phyloP scores from a whole-genome alignment of 352 stramenopile genomes.

The Globisporangium splendens region DNA sequence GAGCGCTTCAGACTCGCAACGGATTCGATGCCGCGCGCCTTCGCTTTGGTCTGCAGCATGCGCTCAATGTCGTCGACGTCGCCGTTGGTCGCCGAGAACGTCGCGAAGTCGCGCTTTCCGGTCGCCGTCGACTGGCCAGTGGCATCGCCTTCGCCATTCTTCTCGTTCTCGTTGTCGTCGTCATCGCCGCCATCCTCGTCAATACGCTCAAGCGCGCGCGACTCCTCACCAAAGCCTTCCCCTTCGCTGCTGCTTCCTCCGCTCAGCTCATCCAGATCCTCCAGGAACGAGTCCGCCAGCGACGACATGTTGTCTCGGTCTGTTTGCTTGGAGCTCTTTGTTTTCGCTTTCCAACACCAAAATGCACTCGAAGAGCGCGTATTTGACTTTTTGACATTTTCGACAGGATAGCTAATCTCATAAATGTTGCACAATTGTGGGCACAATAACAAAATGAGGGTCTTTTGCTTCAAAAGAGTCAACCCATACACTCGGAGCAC shows the following conservation, averaged over 20 bases:
- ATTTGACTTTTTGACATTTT: conserved; percentile 1
- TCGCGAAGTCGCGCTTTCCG: conserved; percentile 22
- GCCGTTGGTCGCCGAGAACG: conserved; percentile 17
- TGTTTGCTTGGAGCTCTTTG: background rate
- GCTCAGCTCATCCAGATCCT: conserved; percentile 88
- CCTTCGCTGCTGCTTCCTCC: conserved; percentile 74
- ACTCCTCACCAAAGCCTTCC: conserved; percentile 23
- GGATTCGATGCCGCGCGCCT: conserved; percentile 49
- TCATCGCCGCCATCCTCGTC: conserved; percentile 12
- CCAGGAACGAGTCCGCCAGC: conserved; percentile 85
- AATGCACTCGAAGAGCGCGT: background rate
- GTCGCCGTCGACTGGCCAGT: conserved; percentile 10
- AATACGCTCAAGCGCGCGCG: background rate
- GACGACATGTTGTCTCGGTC: conserved; percentile 55
- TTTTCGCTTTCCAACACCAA: background rate
- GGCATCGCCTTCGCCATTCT: conserved; percentile 12
- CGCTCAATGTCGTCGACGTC: conserved; percentile 30
- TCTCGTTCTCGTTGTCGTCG: conserved; percentile 22
- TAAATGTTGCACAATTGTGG: background rate
- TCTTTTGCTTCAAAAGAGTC: too few relatives aligned
- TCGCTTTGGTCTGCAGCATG: conserved; percentile 36
- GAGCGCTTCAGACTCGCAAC: conserved; percentile 77
- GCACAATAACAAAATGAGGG: too few relatives aligned
- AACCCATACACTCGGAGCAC: too few relatives aligned
- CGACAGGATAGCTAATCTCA: background rate